Percentiles rank a stretch among this genome's conserved stretches.
Evolutionary conservation across 83 land plant genomes (phyloP).

Genomic region (Picea abies): DNA sequence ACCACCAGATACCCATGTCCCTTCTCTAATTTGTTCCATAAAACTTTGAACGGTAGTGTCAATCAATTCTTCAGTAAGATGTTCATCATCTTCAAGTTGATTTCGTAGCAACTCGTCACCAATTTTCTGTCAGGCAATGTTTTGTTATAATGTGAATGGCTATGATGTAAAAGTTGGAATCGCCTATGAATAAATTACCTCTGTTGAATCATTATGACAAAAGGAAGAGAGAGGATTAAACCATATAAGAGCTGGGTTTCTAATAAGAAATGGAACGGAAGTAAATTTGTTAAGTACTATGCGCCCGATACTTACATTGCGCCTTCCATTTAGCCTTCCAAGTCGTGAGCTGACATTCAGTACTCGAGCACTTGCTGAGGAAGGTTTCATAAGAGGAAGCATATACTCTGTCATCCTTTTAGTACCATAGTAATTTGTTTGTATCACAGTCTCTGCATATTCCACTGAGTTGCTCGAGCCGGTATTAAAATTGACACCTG

Average conservation of each 20-base stretch:
- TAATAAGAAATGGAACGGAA: background rate
- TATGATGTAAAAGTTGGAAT: no score
- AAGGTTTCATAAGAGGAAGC: constrained; percentile 75
- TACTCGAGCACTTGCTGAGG: constrained; percentile 71
- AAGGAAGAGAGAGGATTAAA: no score
- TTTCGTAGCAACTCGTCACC: constrained; percentile 33
- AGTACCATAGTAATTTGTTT: constrained; percentile 78
- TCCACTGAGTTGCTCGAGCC: constrained; percentile 67
- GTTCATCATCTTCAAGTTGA: constrained; percentile 39
- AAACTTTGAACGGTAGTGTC: constrained; percentile 42
- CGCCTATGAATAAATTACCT: background rate
- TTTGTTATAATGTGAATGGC: constrained; percentile 2
- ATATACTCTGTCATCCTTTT: constrained; percentile 61
- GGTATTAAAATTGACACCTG: constrained; percentile 68
- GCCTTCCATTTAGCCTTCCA: constrained; percentile 64
- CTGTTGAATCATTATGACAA: background rate
- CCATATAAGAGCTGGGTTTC: background rate
- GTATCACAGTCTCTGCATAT: constrained; percentile 45
- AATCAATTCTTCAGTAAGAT: constrained; percentile 59
- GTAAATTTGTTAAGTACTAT: background rate
- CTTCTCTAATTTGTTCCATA: constrained; percentile 51
- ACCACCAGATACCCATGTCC: constrained; percentile 42
- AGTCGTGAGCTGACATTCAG: constrained; percentile 73
- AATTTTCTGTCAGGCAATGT: constrained; percentile 49
- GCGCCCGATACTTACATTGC: constrained; percentile 43